Evolutionary conservation across 257 asterid species (phyloP).

Genomic region (Euphrasia confusa): DNA sequence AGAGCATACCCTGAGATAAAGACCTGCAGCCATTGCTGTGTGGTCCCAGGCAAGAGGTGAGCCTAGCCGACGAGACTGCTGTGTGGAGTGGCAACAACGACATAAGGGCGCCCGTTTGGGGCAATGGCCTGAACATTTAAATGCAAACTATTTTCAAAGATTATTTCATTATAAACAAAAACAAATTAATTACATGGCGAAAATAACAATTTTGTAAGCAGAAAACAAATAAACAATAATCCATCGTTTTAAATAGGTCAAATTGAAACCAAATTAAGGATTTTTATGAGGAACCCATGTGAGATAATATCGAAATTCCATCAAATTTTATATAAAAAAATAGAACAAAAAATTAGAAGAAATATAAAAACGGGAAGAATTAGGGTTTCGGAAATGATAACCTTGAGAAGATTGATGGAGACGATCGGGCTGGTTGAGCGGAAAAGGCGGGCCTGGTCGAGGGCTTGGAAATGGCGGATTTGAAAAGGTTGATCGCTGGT

Average conservation of each 20-base stretch:
- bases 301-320: neutral
- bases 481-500: conserved; percentile 60
- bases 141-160: neutral
- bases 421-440: conserved; percentile 27
- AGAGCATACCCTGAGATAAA: conserved; percentile 98
- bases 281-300: conserved; percentile 11
- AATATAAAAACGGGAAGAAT: neutral
- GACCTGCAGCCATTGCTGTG: conserved; percentile 81
- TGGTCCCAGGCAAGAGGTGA: conserved; percentile 70
- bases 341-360: neutral
- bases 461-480: conserved; percentile 47
- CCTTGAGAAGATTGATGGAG: conserved; percentile 35
- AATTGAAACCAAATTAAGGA: neutral
- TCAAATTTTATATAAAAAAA: neutral
- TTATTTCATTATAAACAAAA: neutral
- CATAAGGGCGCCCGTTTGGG: conserved; percentile 63
- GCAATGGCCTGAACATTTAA: conserved; percentile 32
- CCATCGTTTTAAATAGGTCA: neutral
- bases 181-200: too few species aligned
- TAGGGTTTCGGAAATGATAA: conserved; percentile 11
- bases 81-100: conserved; percentile 77
- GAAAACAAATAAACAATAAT: neutral
- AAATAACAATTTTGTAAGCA: neutral
- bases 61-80: conserved; percentile 80
- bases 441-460: conserved; percentile 26